These are phyloP conservation scores for Xylaria bambusicola DNA, from an alignment of 495 filamentous ascomycete species.

Conservation along the genomic window DNA sequence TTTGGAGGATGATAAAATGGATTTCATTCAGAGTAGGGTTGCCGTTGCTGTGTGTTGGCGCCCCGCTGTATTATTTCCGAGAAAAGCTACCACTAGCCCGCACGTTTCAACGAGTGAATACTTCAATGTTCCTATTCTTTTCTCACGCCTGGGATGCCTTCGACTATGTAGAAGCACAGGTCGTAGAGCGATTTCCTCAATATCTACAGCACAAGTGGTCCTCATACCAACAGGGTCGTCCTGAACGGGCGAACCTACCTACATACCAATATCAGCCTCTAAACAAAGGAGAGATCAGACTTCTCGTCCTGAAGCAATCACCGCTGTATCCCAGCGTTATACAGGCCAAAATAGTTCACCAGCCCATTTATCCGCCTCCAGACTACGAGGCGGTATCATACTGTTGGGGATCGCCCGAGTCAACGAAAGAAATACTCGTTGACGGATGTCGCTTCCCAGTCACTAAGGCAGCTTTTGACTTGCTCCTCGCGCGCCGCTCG, in stretches of 20 bases:
- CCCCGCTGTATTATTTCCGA: not conserved
- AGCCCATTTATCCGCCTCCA: not conserved
- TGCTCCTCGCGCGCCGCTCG: constrained; percentile 9
- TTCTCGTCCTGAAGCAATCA: constrained; percentile 1
- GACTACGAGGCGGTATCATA: constrained; percentile 14
- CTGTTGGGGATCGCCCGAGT: constrained; percentile 8
- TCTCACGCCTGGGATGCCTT: not conserved
- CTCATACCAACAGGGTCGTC: not conserved
- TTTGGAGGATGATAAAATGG: constrained; percentile 2
- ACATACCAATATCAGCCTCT: constrained; percentile 4
- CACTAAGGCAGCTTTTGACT: constrained; percentile 5
- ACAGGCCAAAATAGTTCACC: constrained; percentile 3
- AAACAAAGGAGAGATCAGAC: constrained; percentile 1
- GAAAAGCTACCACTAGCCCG: not conserved
- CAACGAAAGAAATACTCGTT: constrained; percentile 2
- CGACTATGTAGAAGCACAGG: constrained; percentile 7
- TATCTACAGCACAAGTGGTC: constrained; percentile 12
- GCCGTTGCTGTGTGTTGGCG: not conserved
- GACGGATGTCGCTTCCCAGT: constrained; percentile 12
- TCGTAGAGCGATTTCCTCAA: constrained; percentile 1
- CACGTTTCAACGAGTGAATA: not conserved
- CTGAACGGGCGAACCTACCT: constrained; percentile 3
- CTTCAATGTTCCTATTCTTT: not conserved
- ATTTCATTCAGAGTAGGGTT: not conserved
- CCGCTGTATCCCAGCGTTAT: constrained; percentile 2